Evolutionary conservation across 108 stramenopile genomes (phyloP), one percentile per base, ranked within the genome.

Genomic region (Epipyxis sp.): DNA sequence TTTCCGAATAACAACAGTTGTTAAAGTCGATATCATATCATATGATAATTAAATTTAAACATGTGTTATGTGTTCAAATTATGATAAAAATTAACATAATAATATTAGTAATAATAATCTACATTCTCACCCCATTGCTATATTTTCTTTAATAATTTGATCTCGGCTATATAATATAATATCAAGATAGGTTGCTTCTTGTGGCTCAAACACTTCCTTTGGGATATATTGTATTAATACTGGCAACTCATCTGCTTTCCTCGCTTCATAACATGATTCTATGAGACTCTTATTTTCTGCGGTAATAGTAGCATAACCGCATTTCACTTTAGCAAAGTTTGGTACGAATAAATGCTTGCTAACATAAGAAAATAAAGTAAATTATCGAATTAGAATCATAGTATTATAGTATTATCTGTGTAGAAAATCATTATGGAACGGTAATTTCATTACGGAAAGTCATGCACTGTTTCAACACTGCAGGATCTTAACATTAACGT

Each of bases 131-230:
- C 91, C 92, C 91, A 92, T 94, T 77, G 89, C 88, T 69, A 79
- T 89, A 71, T 91, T 90, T 79, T 90, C 93, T 62, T 91, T 93
- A 40, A 82, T 69, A 59, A 97, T 95, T 82, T 97, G 96, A 45
- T 95, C 94, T 25, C 96, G 84, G 2, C 92, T 93, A 83, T 97
- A 97, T 54, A 97, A 79, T 74, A 97, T 97, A 61, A 95, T 76
- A 86, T 95, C 96, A 32, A 97, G 81, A 69, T 88, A 91, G 54
- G 91, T 91, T 16, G 94, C 93, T n/a, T 86, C 69, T 44, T 62
- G 86, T 76, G 6, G 91, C 69, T 41, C 86, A 69, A 41, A 89
- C 88, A 35, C 80, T 57, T 65, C 13, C 6, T 32, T 40, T 90
- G 87, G 83, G 94, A 94, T 80, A 76, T 77, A 93, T 32, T 94